phyloP scores from a whole-genome alignment of 768 basidiomycete genomes.

The Boletus tomentosulus region DNA sequence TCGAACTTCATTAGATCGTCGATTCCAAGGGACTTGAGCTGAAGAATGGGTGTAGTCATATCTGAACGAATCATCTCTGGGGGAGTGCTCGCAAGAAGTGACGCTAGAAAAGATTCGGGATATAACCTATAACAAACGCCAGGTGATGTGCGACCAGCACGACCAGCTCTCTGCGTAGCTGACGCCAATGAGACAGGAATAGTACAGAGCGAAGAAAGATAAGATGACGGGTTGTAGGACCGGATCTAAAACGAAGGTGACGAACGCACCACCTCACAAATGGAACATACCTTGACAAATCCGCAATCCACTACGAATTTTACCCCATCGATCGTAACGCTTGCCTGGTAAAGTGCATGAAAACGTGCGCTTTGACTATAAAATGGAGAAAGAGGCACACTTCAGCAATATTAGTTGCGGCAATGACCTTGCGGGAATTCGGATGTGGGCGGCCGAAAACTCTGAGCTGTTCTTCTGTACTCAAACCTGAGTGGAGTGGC shows the following conservation, averaged over 20 bases:
- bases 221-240: constrained; percentile 82
- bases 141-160: constrained; percentile 89
- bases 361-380: background rate
- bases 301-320: constrained; percentile 93
- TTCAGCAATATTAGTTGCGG: constrained; percentile 96
- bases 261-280: background rate
- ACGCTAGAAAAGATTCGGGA: constrained; percentile 54
- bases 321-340: constrained; percentile 94
- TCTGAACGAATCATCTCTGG: constrained; percentile 92
- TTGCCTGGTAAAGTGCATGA: constrained; percentile 52
- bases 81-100: constrained; percentile 65
- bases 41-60: constrained; percentile 86
- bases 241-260: constrained; percentile 56
- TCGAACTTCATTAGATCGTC: constrained; percentile 96
- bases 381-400: constrained; percentile 32
- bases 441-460: constrained; percentile 78
- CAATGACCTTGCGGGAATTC: constrained; percentile 82
- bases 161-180: constrained; percentile 88
- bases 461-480: constrained; percentile 81
- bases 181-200: constrained; percentile 86
- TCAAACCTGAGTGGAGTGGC: constrained; percentile 85
- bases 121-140: constrained; percentile 94
- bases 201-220: constrained; percentile 78
- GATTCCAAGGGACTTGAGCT: constrained; percentile 92
- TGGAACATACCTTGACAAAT: constrained; percentile 76